Evolutionary conservation across 139 green algal genomes (phyloP).

Genomic region (Edaphochlamys debaryana): DNA sequence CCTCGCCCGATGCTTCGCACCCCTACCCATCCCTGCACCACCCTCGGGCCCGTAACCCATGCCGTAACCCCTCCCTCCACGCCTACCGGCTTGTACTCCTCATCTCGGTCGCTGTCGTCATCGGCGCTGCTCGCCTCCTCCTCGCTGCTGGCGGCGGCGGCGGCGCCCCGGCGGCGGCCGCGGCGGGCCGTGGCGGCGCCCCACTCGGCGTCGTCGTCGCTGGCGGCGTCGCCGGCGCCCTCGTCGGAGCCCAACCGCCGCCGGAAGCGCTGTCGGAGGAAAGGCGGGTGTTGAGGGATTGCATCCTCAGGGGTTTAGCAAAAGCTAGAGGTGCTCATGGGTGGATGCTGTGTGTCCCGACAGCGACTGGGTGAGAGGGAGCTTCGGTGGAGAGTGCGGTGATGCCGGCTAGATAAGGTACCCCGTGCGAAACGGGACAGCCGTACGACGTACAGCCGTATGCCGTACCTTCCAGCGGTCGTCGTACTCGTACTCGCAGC

Average conservation of each 20-base stretch:
- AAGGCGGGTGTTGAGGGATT: no score
- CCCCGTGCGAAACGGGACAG: not conserved
- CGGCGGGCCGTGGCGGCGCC: not conserved
- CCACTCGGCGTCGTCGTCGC: slow-evolving; percentile 34
- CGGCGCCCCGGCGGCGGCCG: not conserved
- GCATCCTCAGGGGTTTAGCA: no score
- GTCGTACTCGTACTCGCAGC: slow-evolving; percentile 74
- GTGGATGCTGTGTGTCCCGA: no score
- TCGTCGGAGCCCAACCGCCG: slow-evolving; percentile 12
- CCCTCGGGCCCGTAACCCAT: no score
- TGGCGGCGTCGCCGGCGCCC: not conserved
- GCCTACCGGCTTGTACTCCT: slow-evolving; percentile 29
- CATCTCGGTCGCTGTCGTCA: slow-evolving; percentile 24
- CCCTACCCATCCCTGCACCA: no score
- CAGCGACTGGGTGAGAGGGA: no score
- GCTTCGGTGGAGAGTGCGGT: no score
- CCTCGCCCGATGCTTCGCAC: no score
- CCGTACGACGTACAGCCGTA: not conserved
- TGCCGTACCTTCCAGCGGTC: slow-evolving; percentile 49
- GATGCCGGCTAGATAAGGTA: no score
- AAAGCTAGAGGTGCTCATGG: no score
- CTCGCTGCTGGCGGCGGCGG: not conserved
- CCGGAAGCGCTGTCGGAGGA: slow-evolving; percentile 34
- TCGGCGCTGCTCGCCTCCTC: not conserved
- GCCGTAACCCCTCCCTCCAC: not conserved